Base-by-base conservation (phyloP, 2,329 filamentous ascomycete species). In the Cordyceps cateniannulata region DNA sequence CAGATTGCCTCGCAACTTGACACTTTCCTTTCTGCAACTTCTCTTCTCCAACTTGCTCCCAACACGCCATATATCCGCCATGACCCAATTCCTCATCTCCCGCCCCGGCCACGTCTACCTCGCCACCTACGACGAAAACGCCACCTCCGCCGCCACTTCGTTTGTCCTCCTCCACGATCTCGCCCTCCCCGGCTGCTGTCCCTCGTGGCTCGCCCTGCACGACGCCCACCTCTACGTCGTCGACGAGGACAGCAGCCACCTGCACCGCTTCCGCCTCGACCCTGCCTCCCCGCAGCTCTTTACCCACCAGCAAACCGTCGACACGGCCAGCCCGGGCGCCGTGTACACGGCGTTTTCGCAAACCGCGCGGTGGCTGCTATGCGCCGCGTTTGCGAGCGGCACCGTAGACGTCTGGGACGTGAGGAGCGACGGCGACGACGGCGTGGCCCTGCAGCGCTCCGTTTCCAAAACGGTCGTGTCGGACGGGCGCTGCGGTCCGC, bases 301-400 rank as follows among this genome's bases (percentile, higher is more conserved):
- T 18, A 62, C 55, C 4, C 62, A n/a, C 16, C 40, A 66, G 29
- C 65, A 67, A 12, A 66, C 70, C 42, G 65, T 70, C 20, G 67
- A 64, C 56, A 71, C 67, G 5, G 77, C 74, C 44, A 77, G 76
- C 45, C 45, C 63, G 0, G 80, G 80, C 49, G 75, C 79, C 10
- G 80, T 82, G 35, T 76, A 76, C 63, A 73, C 82, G 25, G 77
- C 73, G 51, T 77, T 81, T 69, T 79, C 75, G 69, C 59, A 67
- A 55, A 74, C 79, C 62, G 67, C 72, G 66, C 78, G 73, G 3
- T 75, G 75, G 53, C 72, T 83, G 67, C 68, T 82, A 3, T 77
- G 77, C 18, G 70, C 78, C 2, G 73, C 72, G 7, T 81, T 77
- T 65, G 72, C 72, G 27, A 67, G 69, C 20, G 76, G 73, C 57